Evolutionary conservation across 2,329 filamentous ascomycete genomes (phyloP).

Genomic region (Colletotrichum sp.): DNA sequence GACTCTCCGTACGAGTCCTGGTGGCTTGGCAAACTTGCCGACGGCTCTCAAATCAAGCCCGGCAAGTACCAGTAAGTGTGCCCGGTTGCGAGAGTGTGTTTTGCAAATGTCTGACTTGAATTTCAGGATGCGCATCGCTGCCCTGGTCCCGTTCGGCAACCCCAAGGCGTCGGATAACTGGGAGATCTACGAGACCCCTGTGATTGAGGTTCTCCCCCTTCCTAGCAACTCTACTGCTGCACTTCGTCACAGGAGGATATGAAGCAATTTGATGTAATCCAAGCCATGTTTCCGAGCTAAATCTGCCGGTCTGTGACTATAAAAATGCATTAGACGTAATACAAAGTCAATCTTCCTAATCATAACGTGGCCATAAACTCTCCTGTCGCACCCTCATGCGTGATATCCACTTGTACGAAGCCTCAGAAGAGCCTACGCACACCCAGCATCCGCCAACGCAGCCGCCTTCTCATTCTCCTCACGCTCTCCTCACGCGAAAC

Average conservation of each 20-base stretch:
- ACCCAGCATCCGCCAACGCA: neutral
- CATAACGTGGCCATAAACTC: neutral
- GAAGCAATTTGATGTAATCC: accelerated
- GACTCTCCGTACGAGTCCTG: conserved; percentile 37
- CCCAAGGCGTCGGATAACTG: conserved; percentile 44
- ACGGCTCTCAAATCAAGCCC: conserved; percentile 43
- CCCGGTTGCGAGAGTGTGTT: accelerated
- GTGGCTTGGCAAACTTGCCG: conserved; percentile 49
- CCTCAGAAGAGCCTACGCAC: neutral
- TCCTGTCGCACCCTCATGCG: neutral
- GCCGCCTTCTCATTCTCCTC: neutral
- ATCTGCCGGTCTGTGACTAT: neutral
- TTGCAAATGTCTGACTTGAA: neutral
- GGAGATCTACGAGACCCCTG: conserved; percentile 40
- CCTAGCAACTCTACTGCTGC: neutral
- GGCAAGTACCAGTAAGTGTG: conserved; percentile 42
- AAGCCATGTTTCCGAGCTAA: neutral
- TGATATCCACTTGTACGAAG: neutral
- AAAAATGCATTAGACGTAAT: accelerated
- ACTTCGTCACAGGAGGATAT: neutral
- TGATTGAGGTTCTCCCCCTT: conserved; percentile 33
- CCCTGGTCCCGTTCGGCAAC: conserved; percentile 45
- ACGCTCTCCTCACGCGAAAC: neutral
- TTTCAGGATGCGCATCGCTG: conserved; percentile 41
- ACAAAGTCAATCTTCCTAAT: neutral